Conservation (phyloP, 345 rosid genomes). For the Sonneratia alba region DNA sequence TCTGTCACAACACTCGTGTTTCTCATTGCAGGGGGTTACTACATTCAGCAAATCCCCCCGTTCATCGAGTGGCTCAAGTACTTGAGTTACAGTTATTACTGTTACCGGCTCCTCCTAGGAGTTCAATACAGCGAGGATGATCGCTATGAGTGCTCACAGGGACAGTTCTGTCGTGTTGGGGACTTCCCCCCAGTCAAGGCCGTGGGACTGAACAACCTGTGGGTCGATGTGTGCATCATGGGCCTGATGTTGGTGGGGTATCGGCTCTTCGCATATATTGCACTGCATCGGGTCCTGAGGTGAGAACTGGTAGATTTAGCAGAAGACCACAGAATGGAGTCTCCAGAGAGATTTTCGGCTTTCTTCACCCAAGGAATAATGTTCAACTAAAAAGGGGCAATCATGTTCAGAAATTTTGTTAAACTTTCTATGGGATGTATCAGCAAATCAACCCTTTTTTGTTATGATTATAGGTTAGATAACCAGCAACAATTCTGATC, state of each 20-base stretch:
- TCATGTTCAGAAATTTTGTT: conserved; percentile 29
- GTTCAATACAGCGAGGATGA: conserved; percentile 75
- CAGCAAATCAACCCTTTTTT: conserved; percentile 16
- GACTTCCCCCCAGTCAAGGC: conserved; percentile 80
- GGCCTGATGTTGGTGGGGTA: conserved; percentile 90
- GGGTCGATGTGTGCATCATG: conserved; percentile 82
- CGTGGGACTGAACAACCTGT: conserved; percentile 64
- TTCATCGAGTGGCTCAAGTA: conserved; percentile 97
- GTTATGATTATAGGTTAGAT: conserved; percentile 12
- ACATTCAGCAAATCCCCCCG: conserved; percentile 84
- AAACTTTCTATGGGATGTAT: conserved; percentile 15
- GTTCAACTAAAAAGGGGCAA: conserved; percentile 21
- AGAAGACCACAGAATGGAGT: not conserved
- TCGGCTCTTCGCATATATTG: conserved; percentile 72
- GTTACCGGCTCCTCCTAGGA: conserved; percentile 92
- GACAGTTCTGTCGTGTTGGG: conserved; percentile 63
- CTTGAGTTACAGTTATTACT: conserved; percentile 92
- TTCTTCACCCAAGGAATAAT: conserved; percentile 44
- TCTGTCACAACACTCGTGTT: conserved; percentile 94
- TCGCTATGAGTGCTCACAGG: conserved; percentile 66
- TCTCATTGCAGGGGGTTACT: conserved; percentile 94
- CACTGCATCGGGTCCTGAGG: conserved; percentile 68
- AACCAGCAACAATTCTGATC: conserved; percentile 17
- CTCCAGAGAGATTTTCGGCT: conserved; percentile 13
- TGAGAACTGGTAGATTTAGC: conserved; percentile 16